phyloP scores from a whole-genome alignment of 257 asterid genomes.

The Knoxia roxburghii region DNA sequence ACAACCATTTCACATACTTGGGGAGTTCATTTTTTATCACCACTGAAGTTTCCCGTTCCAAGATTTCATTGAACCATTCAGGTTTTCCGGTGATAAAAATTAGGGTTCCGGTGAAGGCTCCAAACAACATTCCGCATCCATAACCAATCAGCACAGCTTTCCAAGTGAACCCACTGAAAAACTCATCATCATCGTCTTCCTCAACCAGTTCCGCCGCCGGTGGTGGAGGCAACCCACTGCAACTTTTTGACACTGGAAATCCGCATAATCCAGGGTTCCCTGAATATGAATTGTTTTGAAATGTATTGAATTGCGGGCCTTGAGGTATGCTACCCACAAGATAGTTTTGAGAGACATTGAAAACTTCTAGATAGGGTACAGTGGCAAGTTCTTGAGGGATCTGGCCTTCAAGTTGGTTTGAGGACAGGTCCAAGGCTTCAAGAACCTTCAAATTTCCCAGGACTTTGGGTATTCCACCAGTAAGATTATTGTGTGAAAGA shows the following conservation, averaged over 20 bases:
- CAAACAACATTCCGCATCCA: constrained; percentile 20
- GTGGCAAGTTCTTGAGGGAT: neutral
- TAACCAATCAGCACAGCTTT: constrained; percentile 26
- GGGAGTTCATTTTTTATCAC: neutral
- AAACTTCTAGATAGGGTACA: neutral
- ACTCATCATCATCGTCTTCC: neutral
- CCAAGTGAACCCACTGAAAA: constrained; percentile 19
- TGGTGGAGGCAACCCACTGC: neutral
- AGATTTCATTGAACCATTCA: constrained; percentile 6
- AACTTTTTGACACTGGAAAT: constrained; percentile 18
- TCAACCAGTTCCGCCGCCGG: constrained; percentile 1
- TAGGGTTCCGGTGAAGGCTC: constrained; percentile 10
- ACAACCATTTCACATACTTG: neutral
- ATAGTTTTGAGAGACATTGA: constrained; percentile 12
- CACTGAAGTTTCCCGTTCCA: neutral
- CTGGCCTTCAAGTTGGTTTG: constrained; percentile 18
- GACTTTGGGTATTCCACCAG: constrained; percentile 16
- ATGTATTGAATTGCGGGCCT: constrained; percentile 17
- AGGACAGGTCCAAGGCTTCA: constrained; percentile 21
- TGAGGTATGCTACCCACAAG: constrained; percentile 13
- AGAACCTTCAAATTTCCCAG: constrained; percentile 10
- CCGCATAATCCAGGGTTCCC: constrained; percentile 24
- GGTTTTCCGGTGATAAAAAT: constrained; percentile 28
- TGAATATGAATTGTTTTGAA: constrained; percentile 10
- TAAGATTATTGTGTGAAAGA: constrained; percentile 19